Evolutionary conservation across 768 basidiomycete genomes (phyloP).

Genomic region (Gyrodon lividus): DNA sequence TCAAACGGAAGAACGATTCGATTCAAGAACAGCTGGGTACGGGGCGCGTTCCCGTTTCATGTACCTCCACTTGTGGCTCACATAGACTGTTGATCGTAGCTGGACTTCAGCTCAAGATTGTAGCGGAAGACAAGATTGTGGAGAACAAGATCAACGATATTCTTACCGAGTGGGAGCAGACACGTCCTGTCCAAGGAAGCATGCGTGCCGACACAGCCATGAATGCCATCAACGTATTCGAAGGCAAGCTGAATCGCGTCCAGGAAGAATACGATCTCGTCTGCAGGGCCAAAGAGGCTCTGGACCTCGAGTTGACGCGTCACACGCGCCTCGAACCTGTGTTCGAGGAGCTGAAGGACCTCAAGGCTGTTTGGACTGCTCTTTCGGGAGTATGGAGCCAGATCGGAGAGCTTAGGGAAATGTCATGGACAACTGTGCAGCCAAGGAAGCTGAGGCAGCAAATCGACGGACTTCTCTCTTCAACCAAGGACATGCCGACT

Average conservation of each 20-base stretch:
- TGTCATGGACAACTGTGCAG: conserved; percentile 89
- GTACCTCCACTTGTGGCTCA: conserved; percentile 5
- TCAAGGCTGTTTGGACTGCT: conserved; percentile 99
- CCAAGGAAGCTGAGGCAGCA: conserved; percentile 93
- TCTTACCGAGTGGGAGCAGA: conserved; percentile 91
- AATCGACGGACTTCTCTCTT: conserved; percentile 83
- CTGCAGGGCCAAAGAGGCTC: conserved; percentile 93
- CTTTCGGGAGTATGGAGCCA: conserved; percentile 97
- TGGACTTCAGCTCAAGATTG: conserved; percentile 97
- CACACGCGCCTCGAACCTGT: conserved; percentile 92
- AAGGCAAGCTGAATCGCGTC: conserved; percentile 83
- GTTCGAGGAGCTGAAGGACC: conserved; percentile 90
- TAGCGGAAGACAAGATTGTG: conserved; percentile 98
- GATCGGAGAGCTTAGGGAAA: conserved; percentile 83
- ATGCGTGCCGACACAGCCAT: conserved; percentile 96
- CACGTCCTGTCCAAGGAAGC: conserved; percentile 94
- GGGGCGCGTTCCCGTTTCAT: conserved; percentile 21
- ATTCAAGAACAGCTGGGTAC: conserved; percentile 97
- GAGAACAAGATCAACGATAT: conserved; percentile 94
- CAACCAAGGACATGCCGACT: conserved; percentile 99
- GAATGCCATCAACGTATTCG: conserved; percentile 94
- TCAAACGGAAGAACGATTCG: conserved; percentile 96
- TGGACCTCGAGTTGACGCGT: conserved; percentile 87
- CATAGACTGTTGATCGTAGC: conserved; percentile 44
- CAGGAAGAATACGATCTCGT: conserved; percentile 96